Percentiles rank a stretch among this genome's conserved stretches.
Evolutionary conservation across 805 yeast species (phyloP).

Genomic region (Jamesozyma rosinii): DNA sequence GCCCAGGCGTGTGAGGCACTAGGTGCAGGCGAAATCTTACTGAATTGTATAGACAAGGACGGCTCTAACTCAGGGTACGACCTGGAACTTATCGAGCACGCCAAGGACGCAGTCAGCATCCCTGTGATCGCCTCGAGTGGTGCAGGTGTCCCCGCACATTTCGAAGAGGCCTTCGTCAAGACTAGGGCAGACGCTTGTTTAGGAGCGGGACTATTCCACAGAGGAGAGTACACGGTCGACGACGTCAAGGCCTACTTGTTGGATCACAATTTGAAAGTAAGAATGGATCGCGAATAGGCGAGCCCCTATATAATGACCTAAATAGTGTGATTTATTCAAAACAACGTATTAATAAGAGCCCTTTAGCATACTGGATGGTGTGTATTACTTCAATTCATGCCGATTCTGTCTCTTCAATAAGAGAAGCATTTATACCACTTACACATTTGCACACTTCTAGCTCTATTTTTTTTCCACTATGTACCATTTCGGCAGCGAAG

Average conservation of each 20-base stretch:
- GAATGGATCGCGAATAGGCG: conserved; percentile 39
- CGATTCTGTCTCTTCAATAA: too few species aligned
- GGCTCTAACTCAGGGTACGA: conserved; percentile 95
- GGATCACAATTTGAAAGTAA: conserved; percentile 57
- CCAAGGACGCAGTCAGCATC: conserved; percentile 65
- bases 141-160: conserved; percentile 90
- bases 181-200: conserved; percentile 92
- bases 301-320: too few species aligned
- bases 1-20: conserved; percentile 80
- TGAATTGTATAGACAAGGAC: conserved; percentile 94
- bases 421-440: too few species aligned
- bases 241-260: conserved; percentile 68
- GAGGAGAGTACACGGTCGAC: conserved; percentile 82
- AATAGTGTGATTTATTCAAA: too few species aligned
- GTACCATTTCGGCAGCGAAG: not conserved
- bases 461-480: not conserved
- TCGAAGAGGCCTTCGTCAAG: conserved; percentile 72
- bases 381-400: too few species aligned
- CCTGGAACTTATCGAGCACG: conserved; percentile 69
- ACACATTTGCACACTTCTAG: too few species aligned
- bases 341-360: too few species aligned
- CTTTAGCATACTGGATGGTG: too few species aligned
- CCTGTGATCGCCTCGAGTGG: conserved; percentile 98
- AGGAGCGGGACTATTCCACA: conserved; percentile 98
- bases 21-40: conserved; percentile 92